Evolutionary conservation across 1,139 yeast species (phyloP), one percentile per base, ranked within the genome.

Genomic region (Taphrina pruni): DNA sequence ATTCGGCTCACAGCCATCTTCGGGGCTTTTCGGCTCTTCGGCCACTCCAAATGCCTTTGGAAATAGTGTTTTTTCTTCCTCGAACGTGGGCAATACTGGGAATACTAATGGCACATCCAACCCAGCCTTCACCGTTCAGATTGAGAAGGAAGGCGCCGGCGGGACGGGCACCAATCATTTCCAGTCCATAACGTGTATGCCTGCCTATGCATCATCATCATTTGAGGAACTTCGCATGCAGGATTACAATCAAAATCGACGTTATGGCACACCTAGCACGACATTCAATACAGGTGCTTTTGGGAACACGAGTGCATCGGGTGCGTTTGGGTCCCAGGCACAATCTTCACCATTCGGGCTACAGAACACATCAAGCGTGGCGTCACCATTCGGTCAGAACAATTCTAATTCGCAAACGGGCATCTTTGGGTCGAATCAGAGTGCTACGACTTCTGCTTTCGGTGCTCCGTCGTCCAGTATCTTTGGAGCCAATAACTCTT

Each of bases 161-260:
- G 72, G 75, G 6, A 73, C 75, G 12, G 74, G 84, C 0, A 85
- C 86, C 45, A 87, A 85, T 74, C 79, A 84, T 61, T 94, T 84
- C 78, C 92, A 93, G 77, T 87, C 87, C 74, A 87, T 95, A 72
- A 82, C 89, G 26, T 85, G 90, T 55, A 93, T 94, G 98, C 97
- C 96, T 14, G 96, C 91, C 76, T 94, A 94, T 77, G 83, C 84
- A 73, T 87, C 87, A 75, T 90, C 80, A 75, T 89, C 97, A 0
- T 85, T 88, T 75, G 97, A 93, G 78, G 99, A 94, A 78, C 84
- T 94, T 78, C 85, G 99, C 77, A 81, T 85, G 74, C 94, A 89
- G 78, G 99, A 94, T 79, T 94, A 94, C 77, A 87, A 87, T 75
- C 90, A 87, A 72, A 86, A 86, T 72, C 83, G 96, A 73, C 85